Conservation (phyloP, 257 asterid species). For the Schizonepeta tenuifolia region DNA sequence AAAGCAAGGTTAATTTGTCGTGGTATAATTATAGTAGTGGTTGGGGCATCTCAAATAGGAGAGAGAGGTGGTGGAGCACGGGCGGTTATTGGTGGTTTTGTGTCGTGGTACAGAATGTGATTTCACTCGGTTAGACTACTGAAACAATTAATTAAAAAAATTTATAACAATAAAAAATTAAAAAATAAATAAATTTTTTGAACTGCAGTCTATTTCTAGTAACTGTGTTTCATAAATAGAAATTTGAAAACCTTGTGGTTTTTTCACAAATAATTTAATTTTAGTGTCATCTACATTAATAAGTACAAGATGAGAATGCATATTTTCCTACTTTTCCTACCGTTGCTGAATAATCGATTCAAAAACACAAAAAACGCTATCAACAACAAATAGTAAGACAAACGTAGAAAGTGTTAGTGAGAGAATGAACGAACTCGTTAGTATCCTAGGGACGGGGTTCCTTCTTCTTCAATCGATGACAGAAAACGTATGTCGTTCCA, state of each 20-base stretch:
- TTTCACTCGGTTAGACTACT: background rate
- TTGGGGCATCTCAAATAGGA: constrained; percentile 5
- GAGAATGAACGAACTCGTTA: background rate
- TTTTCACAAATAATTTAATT: too few species aligned
- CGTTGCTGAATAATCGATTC: too few species aligned
- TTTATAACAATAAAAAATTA: too few species aligned
- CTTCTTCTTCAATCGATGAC: background rate
- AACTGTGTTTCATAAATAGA: too few species aligned
- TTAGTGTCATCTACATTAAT: too few species aligned
- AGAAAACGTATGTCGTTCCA: background rate
- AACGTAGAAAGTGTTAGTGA: background rate
- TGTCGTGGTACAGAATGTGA: constrained; percentile 29
- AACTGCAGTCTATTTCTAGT: too few species aligned
- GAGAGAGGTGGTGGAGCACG: constrained; percentile 43
- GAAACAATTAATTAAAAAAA: too few species aligned
- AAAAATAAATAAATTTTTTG: too few species aligned
- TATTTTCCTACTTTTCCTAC: too few species aligned
- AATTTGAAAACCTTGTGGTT: too few species aligned
- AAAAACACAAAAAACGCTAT: too few species aligned
- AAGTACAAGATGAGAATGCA: too few species aligned
- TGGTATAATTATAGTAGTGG: background rate
- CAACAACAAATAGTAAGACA: background rate
- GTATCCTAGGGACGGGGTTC: background rate
- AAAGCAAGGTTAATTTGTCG: background rate
- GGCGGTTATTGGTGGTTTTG: constrained; percentile 48